Evolutionary conservation across 148 eudicot genomes (phyloP).

Genomic region (Fagopyrum esculentum): DNA sequence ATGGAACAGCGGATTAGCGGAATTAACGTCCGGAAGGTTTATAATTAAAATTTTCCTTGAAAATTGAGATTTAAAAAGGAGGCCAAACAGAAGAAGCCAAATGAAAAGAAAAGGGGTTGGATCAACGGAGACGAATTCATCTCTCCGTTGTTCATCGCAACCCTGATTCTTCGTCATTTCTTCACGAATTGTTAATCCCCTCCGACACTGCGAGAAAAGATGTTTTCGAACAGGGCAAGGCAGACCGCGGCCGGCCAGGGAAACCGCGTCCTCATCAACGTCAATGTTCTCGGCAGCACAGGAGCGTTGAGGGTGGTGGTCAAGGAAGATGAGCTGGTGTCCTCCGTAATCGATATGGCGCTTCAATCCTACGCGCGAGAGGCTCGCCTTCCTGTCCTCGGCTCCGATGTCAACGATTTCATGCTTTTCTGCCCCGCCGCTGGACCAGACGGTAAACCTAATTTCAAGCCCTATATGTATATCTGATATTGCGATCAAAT

Average conservation of each 20-base stretch:
- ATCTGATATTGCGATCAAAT: background rate
- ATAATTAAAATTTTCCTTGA: too few species aligned
- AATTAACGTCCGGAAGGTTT: too few species aligned
- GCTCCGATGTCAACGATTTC: slow-evolving; percentile 26
- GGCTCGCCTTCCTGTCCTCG: slow-evolving; percentile 46
- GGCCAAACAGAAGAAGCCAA: too few species aligned
- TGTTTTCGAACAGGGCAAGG: slow-evolving; percentile 10
- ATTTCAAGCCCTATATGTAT: background rate
- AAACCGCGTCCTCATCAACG: slow-evolving; percentile 32
- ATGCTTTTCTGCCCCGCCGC: slow-evolving; percentile 37
- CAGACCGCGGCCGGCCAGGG: slow-evolving; percentile 7
- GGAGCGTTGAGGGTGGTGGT: slow-evolving; percentile 45
- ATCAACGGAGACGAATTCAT: too few species aligned
- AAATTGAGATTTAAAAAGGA: too few species aligned
- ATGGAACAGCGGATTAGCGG: too few species aligned
- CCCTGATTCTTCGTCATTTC: too few species aligned
- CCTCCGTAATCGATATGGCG: slow-evolving; percentile 28
- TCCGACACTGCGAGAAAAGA: background rate
- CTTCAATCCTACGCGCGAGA: slow-evolving; percentile 40
- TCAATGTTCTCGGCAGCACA: slow-evolving; percentile 48
- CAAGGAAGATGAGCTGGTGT: slow-evolving; percentile 35
- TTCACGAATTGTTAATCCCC: background rate
- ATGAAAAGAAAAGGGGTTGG: too few species aligned
- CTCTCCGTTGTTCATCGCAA: too few species aligned
- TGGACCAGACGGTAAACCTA: slow-evolving; percentile 32